These are phyloP conservation scores for Verticillium nubilum DNA, from an alignment of 2,329 filamentous ascomycete species.

Conservation along the genomic window DNA sequence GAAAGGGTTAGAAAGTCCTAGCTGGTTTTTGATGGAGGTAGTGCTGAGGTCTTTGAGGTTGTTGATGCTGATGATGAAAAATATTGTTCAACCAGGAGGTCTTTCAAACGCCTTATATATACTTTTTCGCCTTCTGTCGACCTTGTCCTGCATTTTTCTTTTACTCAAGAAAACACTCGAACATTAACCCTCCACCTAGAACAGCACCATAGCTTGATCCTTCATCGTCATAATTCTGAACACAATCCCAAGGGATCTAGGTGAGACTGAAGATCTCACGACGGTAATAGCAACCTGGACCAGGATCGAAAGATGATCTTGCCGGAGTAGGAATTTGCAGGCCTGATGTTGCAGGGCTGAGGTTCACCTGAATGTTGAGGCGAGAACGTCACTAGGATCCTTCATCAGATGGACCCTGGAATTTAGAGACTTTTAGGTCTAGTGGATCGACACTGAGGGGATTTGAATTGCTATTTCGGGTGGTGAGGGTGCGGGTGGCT, in stretches of 20 bases:
- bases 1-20: background rate
- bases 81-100: background rate
- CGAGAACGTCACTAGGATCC: background rate
- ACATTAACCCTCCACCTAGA: background rate
- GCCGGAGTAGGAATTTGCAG: background rate
- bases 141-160: too few relatives aligned
- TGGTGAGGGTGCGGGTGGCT: background rate
- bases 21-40: background rate
- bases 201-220: background rate
- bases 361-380: background rate
- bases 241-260: background rate
- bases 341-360: background rate
- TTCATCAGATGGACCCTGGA: background rate
- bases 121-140: background rate
- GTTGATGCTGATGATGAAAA: background rate
- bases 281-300: background rate
- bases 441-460: background rate
- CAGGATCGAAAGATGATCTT: background rate
- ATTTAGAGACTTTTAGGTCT: background rate
- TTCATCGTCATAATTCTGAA: background rate
- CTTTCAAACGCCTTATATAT: background rate
- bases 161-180: too few relatives aligned
- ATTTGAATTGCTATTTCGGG: background rate
- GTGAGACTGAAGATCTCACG: background rate
- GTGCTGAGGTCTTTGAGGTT: background rate